These are phyloP conservation scores for Termitomyces sp. DNA, from an alignment of 768 basidiomycete species.

Conservation along the genomic window DNA sequence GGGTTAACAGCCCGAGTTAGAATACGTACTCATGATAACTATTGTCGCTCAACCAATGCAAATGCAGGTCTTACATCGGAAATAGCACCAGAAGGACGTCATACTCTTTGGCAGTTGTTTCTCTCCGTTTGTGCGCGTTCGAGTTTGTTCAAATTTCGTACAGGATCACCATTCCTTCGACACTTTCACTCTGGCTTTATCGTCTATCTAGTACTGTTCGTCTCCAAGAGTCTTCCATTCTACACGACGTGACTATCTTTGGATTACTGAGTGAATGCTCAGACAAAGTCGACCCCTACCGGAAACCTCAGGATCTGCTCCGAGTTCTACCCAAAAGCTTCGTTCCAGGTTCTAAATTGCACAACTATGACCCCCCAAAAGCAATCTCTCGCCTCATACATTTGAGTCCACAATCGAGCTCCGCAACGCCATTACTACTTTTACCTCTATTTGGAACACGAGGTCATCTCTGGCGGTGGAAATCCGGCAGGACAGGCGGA, in stretches of 20 bases:
- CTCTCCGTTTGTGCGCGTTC: constrained; percentile 75
- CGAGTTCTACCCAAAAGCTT: constrained; percentile 64
- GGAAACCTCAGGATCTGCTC: constrained; percentile 73
- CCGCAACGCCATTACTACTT: constrained; percentile 38
- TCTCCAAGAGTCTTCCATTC: neutral
- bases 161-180: constrained; percentile 34
- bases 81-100: constrained; percentile 56
- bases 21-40: too few relatives aligned
- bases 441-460: constrained; percentile 43
- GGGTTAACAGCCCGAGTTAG: too few relatives aligned
- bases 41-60: constrained; percentile 33
- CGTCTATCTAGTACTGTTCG: neutral
- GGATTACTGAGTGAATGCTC: neutral
- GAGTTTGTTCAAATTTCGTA: constrained; percentile 70
- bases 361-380: constrained; percentile 47
- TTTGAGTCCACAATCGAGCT: constrained; percentile 48
- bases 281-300: neutral
- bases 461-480: constrained; percentile 35
- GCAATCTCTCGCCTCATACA: constrained; percentile 51
- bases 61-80: constrained; percentile 46
- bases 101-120: constrained; percentile 71
- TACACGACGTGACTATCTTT: too few relatives aligned
- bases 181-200: neutral
- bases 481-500: constrained; percentile 32
- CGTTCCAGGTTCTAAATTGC: constrained; percentile 53